phyloP scores from a whole-genome alignment of 2,329 filamentous ascomycete species.

The Aureobasidium sp. region DNA sequence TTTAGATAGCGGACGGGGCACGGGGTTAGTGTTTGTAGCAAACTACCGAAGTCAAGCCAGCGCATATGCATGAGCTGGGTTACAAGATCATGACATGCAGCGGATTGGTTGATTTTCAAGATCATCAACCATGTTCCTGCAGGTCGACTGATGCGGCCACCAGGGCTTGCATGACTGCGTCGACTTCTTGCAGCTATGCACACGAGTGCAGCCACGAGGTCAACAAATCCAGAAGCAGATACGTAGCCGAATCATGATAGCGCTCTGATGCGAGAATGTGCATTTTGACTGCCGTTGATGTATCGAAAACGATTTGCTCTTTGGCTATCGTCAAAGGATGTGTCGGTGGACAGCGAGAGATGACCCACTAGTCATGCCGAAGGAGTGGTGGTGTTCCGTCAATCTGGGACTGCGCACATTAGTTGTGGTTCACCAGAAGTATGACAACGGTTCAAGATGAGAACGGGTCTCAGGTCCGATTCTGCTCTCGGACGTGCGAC shows the following conservation, averaged over 20 bases:
- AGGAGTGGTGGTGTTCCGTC: not conserved
- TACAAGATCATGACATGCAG: not conserved
- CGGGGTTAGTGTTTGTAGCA: not conserved
- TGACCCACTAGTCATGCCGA: not conserved
- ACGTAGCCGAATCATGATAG: not conserved
- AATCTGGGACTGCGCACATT: not conserved
- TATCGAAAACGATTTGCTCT: not conserved
- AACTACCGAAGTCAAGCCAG: conserved; percentile 8
- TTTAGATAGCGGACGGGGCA: not conserved
- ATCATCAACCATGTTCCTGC: conserved; percentile 8
- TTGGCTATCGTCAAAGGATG: not conserved
- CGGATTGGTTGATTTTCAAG: conserved; percentile 1
- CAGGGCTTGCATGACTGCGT: conserved; percentile 10
- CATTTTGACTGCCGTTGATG: not conserved
- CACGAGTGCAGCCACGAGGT: conserved; percentile 5
- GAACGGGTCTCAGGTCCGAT: conserved; percentile 6
- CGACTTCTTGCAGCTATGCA: conserved; percentile 2
- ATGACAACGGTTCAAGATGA: conserved; percentile 5
- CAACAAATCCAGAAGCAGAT: not conserved
- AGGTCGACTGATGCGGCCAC: conserved; percentile 10
- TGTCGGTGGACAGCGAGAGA: not conserved
- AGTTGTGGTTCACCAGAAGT: not conserved
- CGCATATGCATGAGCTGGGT: conserved; percentile 2
- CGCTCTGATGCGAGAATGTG: not conserved
- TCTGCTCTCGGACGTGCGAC: not conserved